Conservation (phyloP, 768 basidiomycete genomes). For the Trametes cinnabarina region DNA sequence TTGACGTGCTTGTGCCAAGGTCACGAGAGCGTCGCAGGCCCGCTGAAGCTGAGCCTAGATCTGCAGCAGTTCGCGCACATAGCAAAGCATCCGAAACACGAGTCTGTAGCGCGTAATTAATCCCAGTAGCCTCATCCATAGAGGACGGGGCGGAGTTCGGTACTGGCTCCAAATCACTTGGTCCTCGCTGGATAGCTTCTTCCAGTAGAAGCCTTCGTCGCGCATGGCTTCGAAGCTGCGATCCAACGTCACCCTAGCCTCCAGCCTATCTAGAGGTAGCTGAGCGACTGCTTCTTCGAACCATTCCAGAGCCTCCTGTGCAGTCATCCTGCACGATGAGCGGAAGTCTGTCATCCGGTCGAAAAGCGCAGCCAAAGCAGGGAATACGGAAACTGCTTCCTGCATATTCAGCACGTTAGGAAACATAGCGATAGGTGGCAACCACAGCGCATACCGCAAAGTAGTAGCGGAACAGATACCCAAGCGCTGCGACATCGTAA, state of each 20-base stretch:
- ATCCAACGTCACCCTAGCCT: not conserved
- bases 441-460: not conserved
- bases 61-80: no score
- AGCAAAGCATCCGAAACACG: not conserved
- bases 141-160: not conserved
- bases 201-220: not conserved
- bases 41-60: no score
- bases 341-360: not conserved
- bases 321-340: not conserved
- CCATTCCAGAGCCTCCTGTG: not conserved
- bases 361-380: not conserved
- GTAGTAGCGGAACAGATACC: not conserved
- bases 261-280: not conserved
- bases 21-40: no score
- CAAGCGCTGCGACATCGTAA: constrained; percentile 1
- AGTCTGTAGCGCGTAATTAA: not conserved
- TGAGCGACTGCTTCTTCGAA: not conserved
- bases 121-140: not conserved
- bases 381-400: not conserved
- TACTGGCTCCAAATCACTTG: not conserved
- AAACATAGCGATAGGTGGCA: not conserved
- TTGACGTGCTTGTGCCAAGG: no score
- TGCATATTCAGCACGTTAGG: not conserved
- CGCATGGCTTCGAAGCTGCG: not conserved
- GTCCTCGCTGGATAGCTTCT: not conserved